Base-by-base conservation (phyloP, 345 rosid species). In the Balakata baccata region DNA sequence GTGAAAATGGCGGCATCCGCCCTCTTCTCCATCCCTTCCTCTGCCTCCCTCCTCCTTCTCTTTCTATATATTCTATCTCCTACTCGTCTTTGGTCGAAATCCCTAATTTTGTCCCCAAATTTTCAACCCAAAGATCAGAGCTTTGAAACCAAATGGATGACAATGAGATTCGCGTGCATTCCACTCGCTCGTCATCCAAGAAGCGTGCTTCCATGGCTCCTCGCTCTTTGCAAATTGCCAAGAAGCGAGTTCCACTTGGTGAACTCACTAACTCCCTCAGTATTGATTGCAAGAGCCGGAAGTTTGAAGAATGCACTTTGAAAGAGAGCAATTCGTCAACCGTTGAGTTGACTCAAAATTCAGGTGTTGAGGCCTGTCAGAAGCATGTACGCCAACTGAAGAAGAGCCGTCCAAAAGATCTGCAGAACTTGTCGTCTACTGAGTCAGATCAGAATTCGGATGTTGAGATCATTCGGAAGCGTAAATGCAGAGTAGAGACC, bases 221-320 rank as follows among this genome's bases (percentile, higher is more conserved):
- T 57, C 59, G 60, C 34, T n/a, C 69, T n/a, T 45, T 14, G 38
- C 78, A 52, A 51, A 29, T 16, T 34, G 4, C 68, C 39, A 75
- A 60, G 57, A 75, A 61, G 41, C 78, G 78, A 50, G 73, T 52
- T 25, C 68, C 73, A 0, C 52, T 75, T 9, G 69, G 68, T 13
- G 78, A 75, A 20, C 68, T 75, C 53, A 75, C 63, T 25, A 76
- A 64, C 64, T 43, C 47, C 17, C 12, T 34, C 62, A 4, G 11
- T 53, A 10, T 37, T 37, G 61, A 20, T 51, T 37, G 0, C 60
- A 34, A 39, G 17, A 38, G 17, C 61, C 11, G 41, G 50, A 50
- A 61, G 20, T 12, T 53, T 7, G 17, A 62, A 52, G 59, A 54
- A 54, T 39, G 37, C 20, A 16, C 13, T 3, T 14, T 5, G 0